phyloP scores from a whole-genome alignment of 192 early-diverging fungal genomes.

The Backusella mclennaniae region DNA sequence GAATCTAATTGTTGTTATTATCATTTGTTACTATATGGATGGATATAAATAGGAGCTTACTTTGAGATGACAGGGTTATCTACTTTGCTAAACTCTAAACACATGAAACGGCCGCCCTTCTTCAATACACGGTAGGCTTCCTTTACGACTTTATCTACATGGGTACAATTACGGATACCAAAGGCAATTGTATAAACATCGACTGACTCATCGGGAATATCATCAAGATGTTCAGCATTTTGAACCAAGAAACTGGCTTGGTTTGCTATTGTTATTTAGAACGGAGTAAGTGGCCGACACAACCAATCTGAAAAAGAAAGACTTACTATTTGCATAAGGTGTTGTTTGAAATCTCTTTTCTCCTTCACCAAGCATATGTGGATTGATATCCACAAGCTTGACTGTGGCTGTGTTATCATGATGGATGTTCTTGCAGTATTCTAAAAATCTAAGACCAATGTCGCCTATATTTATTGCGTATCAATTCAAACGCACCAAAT shows the following conservation, averaged over 20 bases:
- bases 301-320: conserved; percentile 21
- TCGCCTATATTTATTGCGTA: conserved; percentile 56
- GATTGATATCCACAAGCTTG: conserved; percentile 94
- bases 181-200: conserved; percentile 98
- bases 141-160: conserved; percentile 80
- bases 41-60: conserved; percentile 20
- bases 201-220: conserved; percentile 72
- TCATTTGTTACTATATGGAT: neutral
- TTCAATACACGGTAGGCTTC: conserved; percentile 95
- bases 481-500: neutral
- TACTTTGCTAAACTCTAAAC: conserved; percentile 90
- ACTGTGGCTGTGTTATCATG: conserved; percentile 64
- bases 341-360: conserved; percentile 65
- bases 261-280: conserved; percentile 35
- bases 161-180: conserved; percentile 97
- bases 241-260: conserved; percentile 78
- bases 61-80: conserved; percentile 80
- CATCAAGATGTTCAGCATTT: conserved; percentile 84
- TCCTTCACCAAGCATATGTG: conserved; percentile 92
- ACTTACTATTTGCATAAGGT: conserved; percentile 48
- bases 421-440: conserved; percentile 74
- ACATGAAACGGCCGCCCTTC: conserved; percentile 95
- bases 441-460: conserved; percentile 93
- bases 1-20: conserved; percentile 37
- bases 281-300: neutral